Percentiles rank a stretch among this genome's conserved stretches.
phyloP scores from a whole-genome alignment of 2,329 filamentous ascomycete genomes.

The Byssothecium circinans region DNA sequence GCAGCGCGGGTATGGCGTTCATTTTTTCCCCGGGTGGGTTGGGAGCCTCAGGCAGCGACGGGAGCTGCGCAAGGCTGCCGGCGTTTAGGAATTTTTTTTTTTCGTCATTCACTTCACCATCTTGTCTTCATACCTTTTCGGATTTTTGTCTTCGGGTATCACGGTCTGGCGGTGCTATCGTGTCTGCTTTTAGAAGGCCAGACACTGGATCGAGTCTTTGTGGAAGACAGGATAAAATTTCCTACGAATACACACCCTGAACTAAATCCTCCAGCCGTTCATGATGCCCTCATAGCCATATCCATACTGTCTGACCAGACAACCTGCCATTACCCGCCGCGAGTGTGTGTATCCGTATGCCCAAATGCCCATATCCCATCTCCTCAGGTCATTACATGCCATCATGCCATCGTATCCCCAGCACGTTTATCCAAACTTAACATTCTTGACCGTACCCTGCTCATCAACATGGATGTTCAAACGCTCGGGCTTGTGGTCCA shows the following conservation, averaged over 20 bases:
- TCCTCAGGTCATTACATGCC: too few species aligned
- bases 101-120: background rate
- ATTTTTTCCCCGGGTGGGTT: background rate
- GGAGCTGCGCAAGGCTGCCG: background rate
- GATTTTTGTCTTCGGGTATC: too few species aligned
- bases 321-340: too few species aligned
- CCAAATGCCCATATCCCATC: too few species aligned
- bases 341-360: too few species aligned
- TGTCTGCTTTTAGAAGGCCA: background rate
- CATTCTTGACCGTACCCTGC: slow-evolving; percentile 53
- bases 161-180: too few species aligned
- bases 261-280: too few species aligned
- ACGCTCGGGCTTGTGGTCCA: slow-evolving; percentile 52
- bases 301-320: too few species aligned
- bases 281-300: too few species aligned
- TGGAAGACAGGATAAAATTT: too few species aligned
- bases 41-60: background rate
- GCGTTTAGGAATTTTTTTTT: background rate
- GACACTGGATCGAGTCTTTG: too few species aligned
- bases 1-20: background rate
- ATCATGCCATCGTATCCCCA: background rate
- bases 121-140: background rate
- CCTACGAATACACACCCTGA: too few species aligned
- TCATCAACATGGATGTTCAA: slow-evolving; percentile 54
- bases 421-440: slow-evolving; percentile 47